phyloP scores from a whole-genome alignment of 2,329 filamentous ascomycete genomes.

The Xylaria hypoxylon region DNA sequence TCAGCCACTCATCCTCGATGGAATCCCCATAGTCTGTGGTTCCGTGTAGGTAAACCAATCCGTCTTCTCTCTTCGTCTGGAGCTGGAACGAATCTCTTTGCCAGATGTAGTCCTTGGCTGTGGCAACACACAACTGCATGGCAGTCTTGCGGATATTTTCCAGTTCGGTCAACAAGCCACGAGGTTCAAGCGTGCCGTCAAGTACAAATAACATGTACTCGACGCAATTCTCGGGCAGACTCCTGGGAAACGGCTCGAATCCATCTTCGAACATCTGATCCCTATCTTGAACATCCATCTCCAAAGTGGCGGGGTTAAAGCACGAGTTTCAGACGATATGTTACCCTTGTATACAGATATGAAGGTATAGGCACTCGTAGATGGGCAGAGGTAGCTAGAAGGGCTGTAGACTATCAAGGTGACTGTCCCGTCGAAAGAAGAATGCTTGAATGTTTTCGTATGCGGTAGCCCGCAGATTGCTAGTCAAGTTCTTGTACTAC shows the following conservation, averaged over 20 bases:
- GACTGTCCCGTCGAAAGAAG: not conserved
- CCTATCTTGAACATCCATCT: slow-evolving; percentile 45
- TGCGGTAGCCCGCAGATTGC: not conserved
- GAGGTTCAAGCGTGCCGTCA: slow-evolving; percentile 65
- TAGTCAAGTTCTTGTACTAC: too few species aligned
- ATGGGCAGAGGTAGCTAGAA: not conserved
- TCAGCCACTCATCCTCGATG: slow-evolving; percentile 96
- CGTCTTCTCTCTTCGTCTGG: slow-evolving; percentile 68
- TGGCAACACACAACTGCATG: slow-evolving; percentile 67
- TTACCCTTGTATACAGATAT: not conserved
- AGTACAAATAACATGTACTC: slow-evolving; percentile 85
- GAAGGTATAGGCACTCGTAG: not conserved
- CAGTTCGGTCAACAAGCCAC: slow-evolving; percentile 72
- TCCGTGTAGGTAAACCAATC: slow-evolving; percentile 75
- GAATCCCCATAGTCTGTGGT: slow-evolving; percentile 91
- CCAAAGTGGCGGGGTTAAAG: not conserved
- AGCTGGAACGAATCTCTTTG: slow-evolving; percentile 86
- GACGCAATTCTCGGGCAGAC: slow-evolving; percentile 83
- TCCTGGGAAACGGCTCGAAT: slow-evolving; percentile 50
- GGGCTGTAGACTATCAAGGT: not conserved
- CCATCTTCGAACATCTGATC: slow-evolving; percentile 47
- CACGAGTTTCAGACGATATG: not conserved
- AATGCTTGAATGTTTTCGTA: not conserved
- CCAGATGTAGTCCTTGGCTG: slow-evolving; percentile 93
- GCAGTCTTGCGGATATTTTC: slow-evolving; percentile 78